Percentiles rank a stretch among this genome's conserved stretches.
phyloP scores from a whole-genome alignment of 495 filamentous ascomycete species.

The Tuber aestivum region DNA sequence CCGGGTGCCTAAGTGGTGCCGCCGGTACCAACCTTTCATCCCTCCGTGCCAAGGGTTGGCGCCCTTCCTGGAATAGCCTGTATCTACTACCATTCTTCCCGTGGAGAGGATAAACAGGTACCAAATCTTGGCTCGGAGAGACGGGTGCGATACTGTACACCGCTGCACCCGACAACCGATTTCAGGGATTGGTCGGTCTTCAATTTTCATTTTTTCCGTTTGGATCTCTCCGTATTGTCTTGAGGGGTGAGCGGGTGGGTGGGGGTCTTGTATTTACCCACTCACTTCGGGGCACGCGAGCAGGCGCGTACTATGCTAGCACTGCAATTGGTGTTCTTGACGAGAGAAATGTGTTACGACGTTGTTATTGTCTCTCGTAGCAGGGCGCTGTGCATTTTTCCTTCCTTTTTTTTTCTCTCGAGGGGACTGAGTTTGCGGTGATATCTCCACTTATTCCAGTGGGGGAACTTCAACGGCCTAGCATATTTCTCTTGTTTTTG shows the following conservation, averaged over 20 bases:
- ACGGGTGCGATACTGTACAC: neutral
- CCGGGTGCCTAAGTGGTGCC: neutral
- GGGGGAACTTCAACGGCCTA: neutral
- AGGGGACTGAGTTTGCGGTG: neutral
- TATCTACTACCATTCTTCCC: neutral
- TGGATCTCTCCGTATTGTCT: neutral
- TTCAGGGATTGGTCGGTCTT: neutral
- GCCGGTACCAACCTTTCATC: neutral
- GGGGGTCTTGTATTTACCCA: neutral
- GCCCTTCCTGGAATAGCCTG: neutral
- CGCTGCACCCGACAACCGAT: neutral
- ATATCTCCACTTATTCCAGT: neutral
- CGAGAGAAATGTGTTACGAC: neutral
- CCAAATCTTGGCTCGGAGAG: neutral
- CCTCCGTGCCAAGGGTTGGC: neutral
- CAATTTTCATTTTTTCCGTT: neutral
- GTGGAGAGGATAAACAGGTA: neutral
- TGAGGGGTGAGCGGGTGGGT: neutral
- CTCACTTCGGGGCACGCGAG: neutral
- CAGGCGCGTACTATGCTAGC: neutral
- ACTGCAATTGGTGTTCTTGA: neutral
- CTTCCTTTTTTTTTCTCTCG: neutral
- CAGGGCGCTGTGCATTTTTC: neutral
- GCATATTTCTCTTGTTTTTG: neutral
- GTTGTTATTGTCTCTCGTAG: neutral